These are phyloP conservation scores for Colletotrichum spaethianum DNA, from an alignment of 2,329 filamentous ascomycete genomes.

Conservation along the genomic window DNA sequence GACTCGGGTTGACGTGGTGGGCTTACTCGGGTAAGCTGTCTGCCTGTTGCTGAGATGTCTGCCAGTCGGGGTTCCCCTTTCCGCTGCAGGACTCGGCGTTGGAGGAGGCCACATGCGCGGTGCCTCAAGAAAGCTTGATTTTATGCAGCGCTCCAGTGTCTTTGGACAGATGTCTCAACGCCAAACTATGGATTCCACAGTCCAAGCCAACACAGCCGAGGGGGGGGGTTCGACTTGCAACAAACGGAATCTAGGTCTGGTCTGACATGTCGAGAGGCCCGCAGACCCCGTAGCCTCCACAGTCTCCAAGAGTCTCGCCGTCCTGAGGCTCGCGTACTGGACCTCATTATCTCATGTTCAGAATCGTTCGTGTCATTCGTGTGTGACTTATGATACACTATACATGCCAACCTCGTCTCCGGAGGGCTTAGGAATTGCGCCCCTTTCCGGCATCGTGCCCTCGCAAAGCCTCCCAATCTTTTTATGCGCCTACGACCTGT, in stretches of 20 bases:
- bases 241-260: no score
- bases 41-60: background rate
- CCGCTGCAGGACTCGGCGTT: background rate
- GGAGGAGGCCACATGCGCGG: background rate
- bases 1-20: background rate
- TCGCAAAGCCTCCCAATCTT: background rate
- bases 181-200: background rate
- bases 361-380: conserved; percentile 32
- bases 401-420: conserved; percentile 21
- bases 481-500: conserved; percentile 29
- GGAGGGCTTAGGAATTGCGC: background rate
- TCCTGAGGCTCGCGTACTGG: background rate
- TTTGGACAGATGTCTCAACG: background rate
- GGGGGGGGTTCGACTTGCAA: background rate
- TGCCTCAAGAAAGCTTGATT: background rate
- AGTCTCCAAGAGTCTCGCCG: background rate
- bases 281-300: background rate
- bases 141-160: background rate
- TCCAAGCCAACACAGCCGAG: background rate
- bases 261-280: background rate
- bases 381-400: conserved; percentile 32
- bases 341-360: background rate
- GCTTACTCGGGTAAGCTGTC: background rate
- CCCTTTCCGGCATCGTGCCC: background rate
- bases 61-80: background rate